Evolutionary conservation across 75 land plant species (phyloP), one percentile per base, ranked within the genome.

Genomic region (Azolla pinnata): DNA sequence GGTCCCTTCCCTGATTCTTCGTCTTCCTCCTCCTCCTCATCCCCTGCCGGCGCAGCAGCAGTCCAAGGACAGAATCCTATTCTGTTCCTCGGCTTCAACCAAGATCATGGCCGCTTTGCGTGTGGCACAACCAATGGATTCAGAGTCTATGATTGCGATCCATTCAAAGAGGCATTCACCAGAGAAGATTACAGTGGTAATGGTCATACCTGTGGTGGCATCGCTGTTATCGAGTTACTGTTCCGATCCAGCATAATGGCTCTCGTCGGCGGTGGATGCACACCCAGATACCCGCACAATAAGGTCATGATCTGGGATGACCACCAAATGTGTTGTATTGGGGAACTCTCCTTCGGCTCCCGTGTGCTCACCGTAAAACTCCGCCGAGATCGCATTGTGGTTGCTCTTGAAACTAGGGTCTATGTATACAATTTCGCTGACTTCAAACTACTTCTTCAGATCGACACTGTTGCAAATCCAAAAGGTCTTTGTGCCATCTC

Each of bases 241-340:
- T 61, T 61, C 55, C 26, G 63, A 2, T 61, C 29, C 29, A 44
- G 46, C 52, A 44, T 61, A 8, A 21, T 61, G 56, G 63, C 53
- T 5, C 49, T 61, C 2, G 63, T 61, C 20, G 63, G 63, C 2
- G 63, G 29, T 42, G 63, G 53, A 45, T 3, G 12, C n/a, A 24
- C 4, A 1, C 28, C 30, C 14, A 23, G 57, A 55, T 55, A 55
- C 18, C 57, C 57, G 4, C 57, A 24, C 33, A 61, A 61, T 30
- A 61, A 61, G 57, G 63, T 61, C 20, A 46, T 61, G 44, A 61
- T 61, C 9, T 61, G 63, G 63, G 63, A 61, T 19, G 63, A 61
- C 20, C 44, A 61, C 31, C 63, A 61, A 25, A 45, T 8, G 19
- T 2, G 63, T 24, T 44, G 53, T 28, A 61, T 61, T 44, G 63